Conservation (phyloP, 164 flowering plant species). For the Paratinospora sagittata region DNA sequence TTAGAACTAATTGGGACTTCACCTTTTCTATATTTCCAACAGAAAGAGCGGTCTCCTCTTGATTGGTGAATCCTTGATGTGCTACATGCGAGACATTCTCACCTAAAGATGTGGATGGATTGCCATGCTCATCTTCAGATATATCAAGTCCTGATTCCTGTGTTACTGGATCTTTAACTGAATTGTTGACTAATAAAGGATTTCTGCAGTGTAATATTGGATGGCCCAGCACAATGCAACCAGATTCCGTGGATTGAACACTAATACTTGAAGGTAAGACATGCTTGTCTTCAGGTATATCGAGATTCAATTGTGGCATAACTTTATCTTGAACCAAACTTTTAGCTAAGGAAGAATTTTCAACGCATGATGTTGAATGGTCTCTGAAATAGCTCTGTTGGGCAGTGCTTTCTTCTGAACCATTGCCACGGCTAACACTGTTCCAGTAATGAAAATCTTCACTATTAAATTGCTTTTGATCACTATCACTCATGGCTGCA, state of each 20-base stretch:
- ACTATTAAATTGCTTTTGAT: background rate
- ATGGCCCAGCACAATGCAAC: background rate
- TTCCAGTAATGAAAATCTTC: background rate
- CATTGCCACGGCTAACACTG: background rate
- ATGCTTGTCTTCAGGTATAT: background rate
- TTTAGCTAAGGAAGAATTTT: background rate
- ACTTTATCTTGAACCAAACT: background rate
- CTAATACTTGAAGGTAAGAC: slow-evolving; percentile 1
- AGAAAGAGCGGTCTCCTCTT: slow-evolving; percentile 1
- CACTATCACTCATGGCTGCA: background rate
- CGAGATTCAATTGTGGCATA: background rate
- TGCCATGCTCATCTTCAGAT: background rate
- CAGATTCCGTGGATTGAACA: slow-evolving; percentile 4
- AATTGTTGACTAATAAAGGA: background rate
- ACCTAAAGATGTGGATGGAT: slow-evolving; percentile 9
- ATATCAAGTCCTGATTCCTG: background rate
- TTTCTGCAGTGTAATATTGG: background rate
- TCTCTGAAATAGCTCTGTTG: background rate
- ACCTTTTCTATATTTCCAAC: slow-evolving; percentile 13
- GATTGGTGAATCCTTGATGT: slow-evolving; percentile 4
- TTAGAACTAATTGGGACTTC: background rate
- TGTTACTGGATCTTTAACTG: background rate
- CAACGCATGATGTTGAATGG: background rate
- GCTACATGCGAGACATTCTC: slow-evolving; percentile 3
- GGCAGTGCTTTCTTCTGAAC: background rate